Conservation (phyloP, 176 grass and related monocot genomes). For the Bolboschoenus planiculmis region DNA sequence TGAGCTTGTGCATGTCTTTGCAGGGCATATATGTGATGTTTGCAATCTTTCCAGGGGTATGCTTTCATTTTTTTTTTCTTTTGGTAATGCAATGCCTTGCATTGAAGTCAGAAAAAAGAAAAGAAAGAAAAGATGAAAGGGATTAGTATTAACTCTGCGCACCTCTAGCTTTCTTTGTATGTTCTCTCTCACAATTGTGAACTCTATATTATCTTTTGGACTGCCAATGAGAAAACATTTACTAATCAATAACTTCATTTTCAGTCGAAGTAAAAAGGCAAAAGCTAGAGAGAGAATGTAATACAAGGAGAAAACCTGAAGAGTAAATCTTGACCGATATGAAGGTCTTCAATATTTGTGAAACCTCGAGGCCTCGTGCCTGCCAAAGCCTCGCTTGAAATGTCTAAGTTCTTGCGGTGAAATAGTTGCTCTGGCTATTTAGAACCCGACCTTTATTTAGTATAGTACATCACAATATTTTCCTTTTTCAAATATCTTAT, state of each 20-base stretch:
- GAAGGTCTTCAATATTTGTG: conserved; percentile 59
- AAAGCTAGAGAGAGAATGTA: conserved; percentile 8
- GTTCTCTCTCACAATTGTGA: conserved; percentile 79
- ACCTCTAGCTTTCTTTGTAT: conserved; percentile 83
- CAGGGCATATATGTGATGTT: background rate
- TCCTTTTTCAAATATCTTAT: background rate
- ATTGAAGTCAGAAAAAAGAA: conserved; percentile 2
- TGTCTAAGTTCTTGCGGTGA: conserved; percentile 82
- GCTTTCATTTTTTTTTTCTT: background rate
- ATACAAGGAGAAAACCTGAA: conserved; percentile 44
- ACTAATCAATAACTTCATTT: background rate
- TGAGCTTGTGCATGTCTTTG: background rate
- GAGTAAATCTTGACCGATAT: conserved; percentile 88
- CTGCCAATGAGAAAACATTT: conserved; percentile 42
- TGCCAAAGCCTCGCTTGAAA: conserved; percentile 96
- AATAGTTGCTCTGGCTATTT: conserved; percentile 99
- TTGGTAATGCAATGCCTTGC: background rate
- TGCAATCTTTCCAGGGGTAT: background rate
- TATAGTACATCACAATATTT: conserved; percentile 1
- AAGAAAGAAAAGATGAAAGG: background rate
- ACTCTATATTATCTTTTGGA: conserved; percentile 83
- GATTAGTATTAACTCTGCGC: conserved; percentile 28
- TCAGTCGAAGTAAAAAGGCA: background rate
- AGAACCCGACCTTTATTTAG: conserved; percentile 74
- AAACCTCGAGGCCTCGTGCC: conserved; percentile 77